Percentiles rank a stretch among this genome's conserved stretches.
phyloP scores from a whole-genome alignment of 108 stramenopile species.

The Chaetoceros muelleri region DNA sequence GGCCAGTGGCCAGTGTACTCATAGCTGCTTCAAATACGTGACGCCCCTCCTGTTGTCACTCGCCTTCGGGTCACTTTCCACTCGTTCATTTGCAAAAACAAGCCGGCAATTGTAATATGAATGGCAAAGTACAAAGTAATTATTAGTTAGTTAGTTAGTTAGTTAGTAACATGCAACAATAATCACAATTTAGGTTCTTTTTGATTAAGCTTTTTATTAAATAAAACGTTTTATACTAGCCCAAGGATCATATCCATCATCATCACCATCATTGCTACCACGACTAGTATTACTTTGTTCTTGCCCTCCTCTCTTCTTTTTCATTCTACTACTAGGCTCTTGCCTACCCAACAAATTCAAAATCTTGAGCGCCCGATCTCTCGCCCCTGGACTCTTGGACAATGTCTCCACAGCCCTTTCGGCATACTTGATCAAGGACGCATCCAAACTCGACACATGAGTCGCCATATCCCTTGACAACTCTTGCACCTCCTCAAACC shows the following conservation, averaged over 20 bases:
- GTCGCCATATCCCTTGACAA: constrained; percentile 65
- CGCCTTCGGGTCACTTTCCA: too few species aligned
- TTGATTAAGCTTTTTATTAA: constrained; percentile 5
- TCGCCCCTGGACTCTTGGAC: constrained; percentile 39
- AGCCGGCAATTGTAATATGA: too few species aligned
- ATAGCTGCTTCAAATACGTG: too few species aligned
- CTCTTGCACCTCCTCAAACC: constrained; percentile 50
- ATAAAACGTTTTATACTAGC: constrained; percentile 30
- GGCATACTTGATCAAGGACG: constrained; percentile 47
- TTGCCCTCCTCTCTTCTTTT: constrained; percentile 4
- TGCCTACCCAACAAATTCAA: constrained; percentile 45
- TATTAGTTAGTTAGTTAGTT: neutral
- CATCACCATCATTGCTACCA: constrained; percentile 5
- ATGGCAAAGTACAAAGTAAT: too few species aligned
- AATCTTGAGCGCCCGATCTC: constrained; percentile 65
- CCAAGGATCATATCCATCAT: constrained; percentile 68
- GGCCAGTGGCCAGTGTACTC: too few species aligned
- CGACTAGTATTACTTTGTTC: constrained; percentile 6
- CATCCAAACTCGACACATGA: constrained; percentile 56
- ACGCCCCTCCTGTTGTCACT: too few species aligned
- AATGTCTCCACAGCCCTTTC: constrained; percentile 27
- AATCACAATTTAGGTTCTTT: too few species aligned
- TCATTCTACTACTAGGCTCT: constrained; percentile 34
- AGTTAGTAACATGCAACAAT: too few species aligned
- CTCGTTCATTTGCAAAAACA: too few species aligned